Evolutionary conservation across 192 early-diverging fungal genomes (phyloP).

Genomic region (Podila verticillata): DNA sequence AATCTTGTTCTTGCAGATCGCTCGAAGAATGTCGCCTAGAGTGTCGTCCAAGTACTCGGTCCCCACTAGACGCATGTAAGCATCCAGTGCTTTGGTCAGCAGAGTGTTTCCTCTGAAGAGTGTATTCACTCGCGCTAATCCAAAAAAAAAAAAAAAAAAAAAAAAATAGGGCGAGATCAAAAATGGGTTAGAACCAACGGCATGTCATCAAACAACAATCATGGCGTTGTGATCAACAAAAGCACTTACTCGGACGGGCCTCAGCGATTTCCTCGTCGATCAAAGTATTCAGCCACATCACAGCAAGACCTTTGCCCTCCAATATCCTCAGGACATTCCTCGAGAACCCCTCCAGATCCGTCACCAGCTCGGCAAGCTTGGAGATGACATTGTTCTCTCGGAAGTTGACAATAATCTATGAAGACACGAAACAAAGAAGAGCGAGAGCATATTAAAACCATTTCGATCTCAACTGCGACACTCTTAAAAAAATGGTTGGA

Average conservation of each 20-base stretch:
- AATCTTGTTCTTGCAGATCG: slow-evolving; percentile 58
- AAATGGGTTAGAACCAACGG: too few species aligned
- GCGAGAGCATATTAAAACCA: neutral
- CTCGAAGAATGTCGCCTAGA: slow-evolving; percentile 69
- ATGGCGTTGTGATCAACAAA: neutral
- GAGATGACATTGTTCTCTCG: slow-evolving; percentile 53
- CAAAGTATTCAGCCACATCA: slow-evolving; percentile 54
- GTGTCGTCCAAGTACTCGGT: slow-evolving; percentile 69
- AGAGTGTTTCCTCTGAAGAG: slow-evolving; percentile 73
- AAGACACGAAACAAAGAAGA: neutral
- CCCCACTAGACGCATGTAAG: slow-evolving; percentile 75
- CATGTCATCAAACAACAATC: neutral
- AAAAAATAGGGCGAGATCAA: too few species aligned
- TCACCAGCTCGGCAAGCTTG: slow-evolving; percentile 43
- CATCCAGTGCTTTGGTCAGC: slow-evolving; percentile 73
- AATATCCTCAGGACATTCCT: slow-evolving; percentile 54
- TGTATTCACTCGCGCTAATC: slow-evolving; percentile 54
- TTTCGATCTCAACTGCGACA: neutral
- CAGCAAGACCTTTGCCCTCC: slow-evolving; percentile 45
- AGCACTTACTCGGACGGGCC: slow-evolving; percentile 44
- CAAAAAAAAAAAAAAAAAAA: slow-evolving; percentile 16
- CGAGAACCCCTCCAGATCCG: slow-evolving; percentile 52
- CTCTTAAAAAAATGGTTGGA: neutral
- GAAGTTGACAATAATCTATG: slow-evolving; percentile 51
- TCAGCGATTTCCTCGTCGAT: slow-evolving; percentile 59